Percentiles rank a stretch among this genome's conserved stretches.
phyloP scores from a whole-genome alignment of 352 stramenopile species.

The Pythium graminicola region DNA sequence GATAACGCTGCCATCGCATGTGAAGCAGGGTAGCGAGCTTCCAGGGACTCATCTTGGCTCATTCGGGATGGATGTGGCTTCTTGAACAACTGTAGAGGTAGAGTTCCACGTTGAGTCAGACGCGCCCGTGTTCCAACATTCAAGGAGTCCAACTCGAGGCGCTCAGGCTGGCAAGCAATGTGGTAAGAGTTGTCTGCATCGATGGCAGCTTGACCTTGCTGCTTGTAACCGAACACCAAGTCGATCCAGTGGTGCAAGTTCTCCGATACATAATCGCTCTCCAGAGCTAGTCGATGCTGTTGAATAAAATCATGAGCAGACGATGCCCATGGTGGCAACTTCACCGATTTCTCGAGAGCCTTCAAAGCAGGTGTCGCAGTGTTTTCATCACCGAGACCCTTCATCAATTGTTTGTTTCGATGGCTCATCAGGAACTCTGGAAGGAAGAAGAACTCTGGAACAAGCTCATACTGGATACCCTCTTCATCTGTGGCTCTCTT shows the following conservation, averaged over 20 bases:
- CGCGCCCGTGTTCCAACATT: constrained; percentile 44
- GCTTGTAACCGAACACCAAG: constrained; percentile 98
- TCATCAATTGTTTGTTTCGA: constrained; percentile 54
- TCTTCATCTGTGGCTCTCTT: constrained; percentile 47
- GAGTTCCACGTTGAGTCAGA: constrained; percentile 67
- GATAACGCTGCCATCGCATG: constrained; percentile 68
- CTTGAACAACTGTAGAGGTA: constrained; percentile 73
- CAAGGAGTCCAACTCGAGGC: constrained; percentile 54
- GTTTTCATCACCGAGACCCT: constrained; percentile 34
- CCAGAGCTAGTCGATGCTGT: constrained; percentile 93
- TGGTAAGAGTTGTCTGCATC: constrained; percentile 92
- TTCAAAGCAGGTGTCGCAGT: constrained; percentile 12
- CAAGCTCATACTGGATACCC: constrained; percentile 59
- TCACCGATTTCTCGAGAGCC: constrained; percentile 76
- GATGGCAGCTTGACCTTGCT: constrained; percentile 83
- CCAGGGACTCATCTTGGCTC: constrained; percentile 70
- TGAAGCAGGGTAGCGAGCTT: constrained; percentile 62
- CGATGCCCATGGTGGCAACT: constrained; percentile 94
- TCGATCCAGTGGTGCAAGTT: constrained; percentile 99
- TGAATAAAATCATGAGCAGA: constrained; percentile 95
- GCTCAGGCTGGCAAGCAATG: constrained; percentile 71
- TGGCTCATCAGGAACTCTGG: constrained; percentile 62
- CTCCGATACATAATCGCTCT: constrained; percentile 97
- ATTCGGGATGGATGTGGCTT: constrained; percentile 64
- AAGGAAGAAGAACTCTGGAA: constrained; percentile 78